phyloP scores from a whole-genome alignment of 768 basidiomycete genomes.

The Termitomyces sp. region DNA sequence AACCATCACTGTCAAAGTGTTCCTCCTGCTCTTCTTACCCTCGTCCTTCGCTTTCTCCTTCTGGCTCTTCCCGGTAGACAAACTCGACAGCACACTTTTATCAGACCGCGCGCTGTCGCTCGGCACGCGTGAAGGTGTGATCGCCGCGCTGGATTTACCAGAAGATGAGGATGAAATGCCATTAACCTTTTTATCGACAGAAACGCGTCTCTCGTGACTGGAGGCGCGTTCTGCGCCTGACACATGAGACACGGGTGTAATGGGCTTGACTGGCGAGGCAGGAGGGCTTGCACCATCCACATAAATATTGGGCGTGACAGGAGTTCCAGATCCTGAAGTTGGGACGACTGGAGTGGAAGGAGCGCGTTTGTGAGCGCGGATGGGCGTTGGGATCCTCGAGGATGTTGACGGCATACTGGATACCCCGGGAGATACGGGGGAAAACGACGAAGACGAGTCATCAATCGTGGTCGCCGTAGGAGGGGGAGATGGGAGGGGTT shows the following conservation, averaged over 20 bases:
- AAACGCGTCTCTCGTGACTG: neutral
- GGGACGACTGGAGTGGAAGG: constrained; percentile 7
- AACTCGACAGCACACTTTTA: constrained; percentile 22
- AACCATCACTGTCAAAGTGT: constrained; percentile 85
- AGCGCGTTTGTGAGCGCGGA: constrained; percentile 6
- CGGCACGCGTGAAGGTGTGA: constrained; percentile 26
- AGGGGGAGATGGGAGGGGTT: constrained; percentile 23
- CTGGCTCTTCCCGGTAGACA: constrained; percentile 13
- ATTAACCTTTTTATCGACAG: neutral
- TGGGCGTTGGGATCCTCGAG: constrained; percentile 4
- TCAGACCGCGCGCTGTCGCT: constrained; percentile 29
- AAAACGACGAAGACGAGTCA: neutral
- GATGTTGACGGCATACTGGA: neutral
- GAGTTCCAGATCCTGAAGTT: neutral
- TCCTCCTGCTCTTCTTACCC: constrained; percentile 62
- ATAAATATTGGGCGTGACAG: constrained; percentile 26
- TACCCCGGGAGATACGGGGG: neutral
- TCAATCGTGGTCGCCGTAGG: neutral
- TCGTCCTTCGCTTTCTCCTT: constrained; percentile 22
- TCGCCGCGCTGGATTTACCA: neutral
- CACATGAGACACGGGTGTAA: neutral
- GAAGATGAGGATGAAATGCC: constrained; percentile 21
- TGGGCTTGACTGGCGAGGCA: constrained; percentile 24
- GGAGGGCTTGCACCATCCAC: constrained; percentile 35
- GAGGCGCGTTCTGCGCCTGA: constrained; percentile 25